Percentiles rank a stretch among this genome's conserved stretches.
Conservation (phyloP, 331 rosid genomes). For the Spiraea crenata region DNA sequence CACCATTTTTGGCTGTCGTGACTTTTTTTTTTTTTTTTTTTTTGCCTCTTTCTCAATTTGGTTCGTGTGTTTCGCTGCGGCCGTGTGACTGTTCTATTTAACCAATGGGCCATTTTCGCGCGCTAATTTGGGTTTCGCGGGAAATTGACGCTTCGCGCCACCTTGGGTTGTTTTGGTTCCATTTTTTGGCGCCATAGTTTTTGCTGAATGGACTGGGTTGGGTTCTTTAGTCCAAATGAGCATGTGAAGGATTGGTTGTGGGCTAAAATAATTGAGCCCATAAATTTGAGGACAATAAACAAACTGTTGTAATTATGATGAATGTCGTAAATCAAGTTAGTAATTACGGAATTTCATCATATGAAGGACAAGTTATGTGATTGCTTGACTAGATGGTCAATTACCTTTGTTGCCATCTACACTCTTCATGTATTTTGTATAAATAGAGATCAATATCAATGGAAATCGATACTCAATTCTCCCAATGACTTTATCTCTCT, state of each 20-base stretch:
- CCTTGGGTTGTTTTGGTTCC: background rate
- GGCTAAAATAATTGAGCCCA: background rate
- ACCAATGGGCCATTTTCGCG: conserved; percentile 26
- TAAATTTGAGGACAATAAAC: too few species aligned
- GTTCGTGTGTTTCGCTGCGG: background rate
- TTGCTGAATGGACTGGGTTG: background rate
- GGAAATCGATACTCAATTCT: too few species aligned
- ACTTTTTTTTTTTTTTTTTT: background rate
- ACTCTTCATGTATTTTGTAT: too few species aligned
- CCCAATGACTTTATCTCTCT: too few species aligned
- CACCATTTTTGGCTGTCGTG: background rate
- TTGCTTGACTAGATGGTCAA: too few species aligned
- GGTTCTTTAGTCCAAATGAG: background rate
- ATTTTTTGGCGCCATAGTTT: conserved; percentile 12
- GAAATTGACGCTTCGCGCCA: conserved; percentile 43
- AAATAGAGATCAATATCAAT: too few species aligned
- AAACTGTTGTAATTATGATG: too few species aligned
- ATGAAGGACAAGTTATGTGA: too few species aligned
- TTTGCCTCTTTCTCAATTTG: background rate
- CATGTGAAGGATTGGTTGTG: background rate
- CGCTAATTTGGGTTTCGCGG: conserved; percentile 43
- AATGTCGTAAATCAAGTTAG: too few species aligned
- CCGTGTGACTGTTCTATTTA: background rate
- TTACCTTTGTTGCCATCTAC: too few species aligned
- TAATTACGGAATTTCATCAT: too few species aligned